Base-by-base conservation (phyloP, 2,329 filamentous ascomycete species). In the Calycina herbarum region DNA sequence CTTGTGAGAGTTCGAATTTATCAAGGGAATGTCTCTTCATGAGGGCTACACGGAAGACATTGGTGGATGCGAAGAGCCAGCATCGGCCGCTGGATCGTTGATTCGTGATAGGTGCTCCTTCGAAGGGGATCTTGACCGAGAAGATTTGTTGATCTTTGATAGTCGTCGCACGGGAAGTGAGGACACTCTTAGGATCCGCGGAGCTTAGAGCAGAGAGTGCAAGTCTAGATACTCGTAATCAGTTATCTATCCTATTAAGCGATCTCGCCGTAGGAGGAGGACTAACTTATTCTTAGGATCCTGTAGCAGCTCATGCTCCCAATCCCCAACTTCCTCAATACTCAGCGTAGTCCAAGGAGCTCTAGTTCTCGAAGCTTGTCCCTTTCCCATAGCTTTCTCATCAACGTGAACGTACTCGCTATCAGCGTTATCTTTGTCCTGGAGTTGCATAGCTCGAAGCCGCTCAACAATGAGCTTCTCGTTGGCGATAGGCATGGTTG, bases 21-120 rank as follows among this genome's bases (percentile, higher is more conserved):
- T 88, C 85, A 24, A 96, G 85, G 69, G 88, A 86, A 78, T 96
- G 91, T 73, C 89, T 89, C 78, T 91, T 90, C 89, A 95, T 94
- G 58, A 96, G 82, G 0, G 92, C 90, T n/a, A 96, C 85, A 33
- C 93, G 89, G 79, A 96, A 95, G 64, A 96, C 89, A 72, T 96
- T 96, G n/a, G 92, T 95, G 4, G 91, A 87, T 0, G 93, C 93
- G 72, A 97, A 97, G 68, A 96, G 86, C 93, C 93, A 97, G 82
- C 93, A 97, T 69, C 93, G 85, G 7, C 93, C 93, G 1, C 90
- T 93, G 7, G 86, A 86, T 40, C 89, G 84, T 79, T 97, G 93
- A 77, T 96, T 94, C 0, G 93, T 96, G 68, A 96, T 89, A 0
- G 93, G 93, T 0, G 83, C 84, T 59, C 93, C 93, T 77, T 96